Evolutionary conservation across 2,329 filamentous ascomycete species (phyloP).

Genomic region (Dryadomyces sulphureus): DNA sequence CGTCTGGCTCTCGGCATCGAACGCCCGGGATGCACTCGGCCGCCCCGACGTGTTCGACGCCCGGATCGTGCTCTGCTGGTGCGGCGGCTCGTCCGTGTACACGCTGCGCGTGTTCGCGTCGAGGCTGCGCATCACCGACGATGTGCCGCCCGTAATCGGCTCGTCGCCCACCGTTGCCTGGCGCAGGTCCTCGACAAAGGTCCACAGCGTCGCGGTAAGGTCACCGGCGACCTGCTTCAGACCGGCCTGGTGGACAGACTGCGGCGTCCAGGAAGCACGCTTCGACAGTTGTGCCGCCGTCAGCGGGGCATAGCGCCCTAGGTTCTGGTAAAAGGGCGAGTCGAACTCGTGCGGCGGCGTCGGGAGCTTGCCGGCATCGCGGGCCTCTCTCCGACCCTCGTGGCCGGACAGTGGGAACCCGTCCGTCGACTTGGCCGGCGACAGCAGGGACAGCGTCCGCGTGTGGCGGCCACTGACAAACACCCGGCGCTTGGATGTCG

Average conservation of each 20-base stretch:
- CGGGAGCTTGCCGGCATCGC: conserved; percentile 19
- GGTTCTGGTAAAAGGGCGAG: conserved; percentile 15
- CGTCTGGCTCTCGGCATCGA: conserved; percentile 17
- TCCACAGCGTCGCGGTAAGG: conserved; percentile 79
- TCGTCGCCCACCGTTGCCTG: conserved; percentile 96
- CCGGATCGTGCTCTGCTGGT: conserved; percentile 30
- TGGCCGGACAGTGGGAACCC: conserved; percentile 27
- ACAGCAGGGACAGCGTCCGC: conserved; percentile 63
- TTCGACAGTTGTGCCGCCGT: conserved; percentile 29
- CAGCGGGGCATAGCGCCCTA: conserved; percentile 16
- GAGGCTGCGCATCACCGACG: conserved; percentile 15
- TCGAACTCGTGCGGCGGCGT: conserved; percentile 15
- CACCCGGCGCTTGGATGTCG: conserved; percentile 37
- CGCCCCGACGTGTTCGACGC: conserved; percentile 22
- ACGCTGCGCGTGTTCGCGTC: conserved; percentile 17
- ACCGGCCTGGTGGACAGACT: conserved; percentile 28
- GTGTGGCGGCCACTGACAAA: conserved; percentile 49
- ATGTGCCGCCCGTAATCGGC: conserved; percentile 48
- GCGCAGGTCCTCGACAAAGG: conserved; percentile 86
- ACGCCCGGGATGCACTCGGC: conserved; percentile 26
- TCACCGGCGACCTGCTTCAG: conserved; percentile 77
- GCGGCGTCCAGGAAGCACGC: conserved; percentile 45
- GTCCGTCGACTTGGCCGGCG: conserved; percentile 41
- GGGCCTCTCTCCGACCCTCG: conserved; percentile 28
- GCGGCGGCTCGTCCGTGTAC: conserved; percentile 9